These are phyloP conservation scores for Mycena albidolilacea DNA, from an alignment of 768 basidiomycete genomes.

Conservation along the genomic window DNA sequence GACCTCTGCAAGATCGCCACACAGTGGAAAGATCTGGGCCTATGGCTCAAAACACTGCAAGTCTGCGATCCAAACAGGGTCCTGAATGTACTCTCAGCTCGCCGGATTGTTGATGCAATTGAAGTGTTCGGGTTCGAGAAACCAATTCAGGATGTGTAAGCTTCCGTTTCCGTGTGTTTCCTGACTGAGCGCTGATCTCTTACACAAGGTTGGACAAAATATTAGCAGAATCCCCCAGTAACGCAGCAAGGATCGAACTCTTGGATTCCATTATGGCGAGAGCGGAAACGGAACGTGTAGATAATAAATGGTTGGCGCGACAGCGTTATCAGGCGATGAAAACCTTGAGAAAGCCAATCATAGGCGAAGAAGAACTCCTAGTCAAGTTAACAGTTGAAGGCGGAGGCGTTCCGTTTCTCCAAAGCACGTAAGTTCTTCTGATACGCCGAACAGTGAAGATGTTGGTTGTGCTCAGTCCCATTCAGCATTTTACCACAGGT, in stretches of 20 bases:
- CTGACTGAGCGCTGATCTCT: background rate
- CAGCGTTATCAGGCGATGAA: constrained; percentile 23
- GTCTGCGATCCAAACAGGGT: background rate
- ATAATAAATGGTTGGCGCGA: constrained; percentile 20
- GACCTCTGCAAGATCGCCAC: constrained; percentile 11
- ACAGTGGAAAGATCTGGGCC: constrained; percentile 2
- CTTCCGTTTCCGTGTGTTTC: background rate
- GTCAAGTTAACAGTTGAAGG: constrained; percentile 16
- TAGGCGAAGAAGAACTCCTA: constrained; percentile 15
- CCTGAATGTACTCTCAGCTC: constrained; percentile 4
- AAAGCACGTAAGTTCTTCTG: constrained; percentile 9
- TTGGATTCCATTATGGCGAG: constrained; percentile 5
- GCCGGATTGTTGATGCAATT: constrained; percentile 18
- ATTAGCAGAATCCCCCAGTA: constrained; percentile 4
- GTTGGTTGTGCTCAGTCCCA: background rate
- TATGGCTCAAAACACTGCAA: constrained; percentile 18
- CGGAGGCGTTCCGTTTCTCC: constrained; percentile 19
- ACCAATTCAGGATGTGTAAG: constrained; percentile 9
- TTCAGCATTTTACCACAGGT: constrained; percentile 19
- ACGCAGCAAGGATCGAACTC: constrained; percentile 13
- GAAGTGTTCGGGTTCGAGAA: constrained; percentile 9
- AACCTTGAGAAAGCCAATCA: constrained; percentile 7
- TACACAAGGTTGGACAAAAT: background rate
- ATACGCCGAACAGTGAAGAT: background rate
- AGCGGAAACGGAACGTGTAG: background rate